Conservation (phyloP, 345 rosid species). For the Eucalyptus curtisii region DNA sequence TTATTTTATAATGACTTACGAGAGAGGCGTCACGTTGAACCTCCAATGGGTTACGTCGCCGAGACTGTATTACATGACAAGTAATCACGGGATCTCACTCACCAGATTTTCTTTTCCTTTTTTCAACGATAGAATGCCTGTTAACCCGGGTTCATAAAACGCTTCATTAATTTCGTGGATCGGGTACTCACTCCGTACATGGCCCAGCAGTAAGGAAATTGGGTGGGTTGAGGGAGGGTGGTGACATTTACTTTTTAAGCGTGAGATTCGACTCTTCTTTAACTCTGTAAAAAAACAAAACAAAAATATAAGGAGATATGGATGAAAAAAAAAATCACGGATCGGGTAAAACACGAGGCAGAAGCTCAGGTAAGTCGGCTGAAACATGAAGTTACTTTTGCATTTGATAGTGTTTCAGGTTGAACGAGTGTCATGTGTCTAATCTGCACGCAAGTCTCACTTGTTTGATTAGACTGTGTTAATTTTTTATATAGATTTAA, state of each 20-base stretch:
- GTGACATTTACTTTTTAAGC: not conserved
- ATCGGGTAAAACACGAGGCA: not conserved
- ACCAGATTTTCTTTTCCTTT: not conserved
- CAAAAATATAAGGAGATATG: not conserved
- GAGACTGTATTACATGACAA: not conserved
- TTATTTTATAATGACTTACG: not conserved
- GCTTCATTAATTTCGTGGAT: not conserved
- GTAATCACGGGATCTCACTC: not conserved
- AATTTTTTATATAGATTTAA: no score
- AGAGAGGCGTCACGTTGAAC: not conserved
- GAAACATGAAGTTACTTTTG: not conserved
- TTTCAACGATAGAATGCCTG: not conserved
- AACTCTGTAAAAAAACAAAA: not conserved
- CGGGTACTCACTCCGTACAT: not conserved
- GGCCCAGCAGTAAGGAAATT: not conserved
- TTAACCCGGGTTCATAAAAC: not conserved
- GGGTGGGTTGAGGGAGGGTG: not conserved
- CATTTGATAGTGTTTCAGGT: not conserved
- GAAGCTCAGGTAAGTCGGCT: not conserved
- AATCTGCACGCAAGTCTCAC: not conserved
- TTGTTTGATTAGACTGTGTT: not conserved
- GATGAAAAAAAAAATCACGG: not conserved
- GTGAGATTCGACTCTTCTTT: not conserved
- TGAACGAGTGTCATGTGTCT: not conserved
- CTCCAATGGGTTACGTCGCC: not conserved